Base-by-base conservation (phyloP, 805 yeast genomes). In the Schwanniomyces vanrijiae region DNA sequence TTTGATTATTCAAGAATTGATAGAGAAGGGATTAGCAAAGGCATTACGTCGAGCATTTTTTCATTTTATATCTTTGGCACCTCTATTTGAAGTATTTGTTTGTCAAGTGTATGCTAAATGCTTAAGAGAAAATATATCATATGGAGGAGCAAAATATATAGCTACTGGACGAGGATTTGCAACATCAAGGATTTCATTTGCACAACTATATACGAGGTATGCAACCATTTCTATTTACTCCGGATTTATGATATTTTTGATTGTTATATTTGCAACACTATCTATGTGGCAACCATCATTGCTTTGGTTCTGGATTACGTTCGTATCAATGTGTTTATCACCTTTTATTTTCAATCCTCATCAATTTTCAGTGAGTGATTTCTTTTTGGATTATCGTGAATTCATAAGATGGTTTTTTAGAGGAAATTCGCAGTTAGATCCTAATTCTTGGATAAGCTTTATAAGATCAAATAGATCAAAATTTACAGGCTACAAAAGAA, bases 81-180 rank as follows among this genome's bases (percentile, higher is more conserved):
- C 97, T 2, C 68, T 91, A 45, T 92, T 92, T 68, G 98, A 92
- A 64, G 97, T 92, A 5, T 90, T 92, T 68, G 96, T 89, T 7
- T 90, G 97, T 64, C 97, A 91, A 66, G 86, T 91, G 7, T 92
- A 92, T 63, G 88, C 97, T 3, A 81, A 82, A 56, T 79, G 97
- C 0, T 71, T 92, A 55, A 68, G 81, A 40, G 80, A 81, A 43
- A 94, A 91, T 65, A 73, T 92, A 42, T 77, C 90, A 0, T 85
- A 87, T 68, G 98, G 98, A 3, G 96, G 96, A 40, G 98, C 98
- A 1, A 78, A 83, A 45, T 92, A 92, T 61, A 86, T 92, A 52
- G 84, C 96, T 9, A 90, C 97, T 2, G 98, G 98, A 1, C 75
- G 98, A 68, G 96, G 96, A 0, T 88, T 91, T 73, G 96, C 98